phyloP scores from a whole-genome alignment of 495 filamentous ascomycete species.

The Tuber brumale region DNA sequence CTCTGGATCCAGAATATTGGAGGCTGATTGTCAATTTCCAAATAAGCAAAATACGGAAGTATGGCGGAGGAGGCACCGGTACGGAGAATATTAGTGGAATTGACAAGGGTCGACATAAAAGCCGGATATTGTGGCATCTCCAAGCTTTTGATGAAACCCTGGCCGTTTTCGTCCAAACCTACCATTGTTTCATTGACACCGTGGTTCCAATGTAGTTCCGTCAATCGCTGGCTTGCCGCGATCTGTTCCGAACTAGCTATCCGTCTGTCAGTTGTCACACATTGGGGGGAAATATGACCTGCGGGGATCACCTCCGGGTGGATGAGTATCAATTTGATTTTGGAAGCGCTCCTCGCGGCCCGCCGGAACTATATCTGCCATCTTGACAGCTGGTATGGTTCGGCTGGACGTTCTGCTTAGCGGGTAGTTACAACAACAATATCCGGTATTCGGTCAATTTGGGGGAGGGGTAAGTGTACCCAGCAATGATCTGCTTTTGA shows the following conservation, averaged over 20 bases:
- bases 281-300: too few relatives aligned
- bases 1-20: not conserved
- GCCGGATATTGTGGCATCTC: not conserved
- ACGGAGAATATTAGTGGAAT: not conserved
- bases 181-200: not conserved
- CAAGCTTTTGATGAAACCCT: not conserved
- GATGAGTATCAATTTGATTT: too few relatives aligned
- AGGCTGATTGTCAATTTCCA: not conserved
- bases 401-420: not conserved
- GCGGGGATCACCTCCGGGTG: too few relatives aligned
- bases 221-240: too few relatives aligned
- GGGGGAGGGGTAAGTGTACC: not conserved
- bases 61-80: not conserved
- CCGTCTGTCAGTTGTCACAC: too few relatives aligned
- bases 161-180: not conserved
- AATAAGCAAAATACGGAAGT: not conserved
- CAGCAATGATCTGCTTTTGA: not conserved
- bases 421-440: not conserved
- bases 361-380: too few relatives aligned
- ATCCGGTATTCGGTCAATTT: not conserved
- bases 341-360: too few relatives aligned
- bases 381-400: not conserved
- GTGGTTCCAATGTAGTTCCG: not conserved
- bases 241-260: too few relatives aligned
- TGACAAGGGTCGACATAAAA: not conserved